These are phyloP conservation scores for Ceratobasidium papillatum DNA, from an alignment of 1,284 basidiomycete genomes.

Conservation along the genomic window DNA sequence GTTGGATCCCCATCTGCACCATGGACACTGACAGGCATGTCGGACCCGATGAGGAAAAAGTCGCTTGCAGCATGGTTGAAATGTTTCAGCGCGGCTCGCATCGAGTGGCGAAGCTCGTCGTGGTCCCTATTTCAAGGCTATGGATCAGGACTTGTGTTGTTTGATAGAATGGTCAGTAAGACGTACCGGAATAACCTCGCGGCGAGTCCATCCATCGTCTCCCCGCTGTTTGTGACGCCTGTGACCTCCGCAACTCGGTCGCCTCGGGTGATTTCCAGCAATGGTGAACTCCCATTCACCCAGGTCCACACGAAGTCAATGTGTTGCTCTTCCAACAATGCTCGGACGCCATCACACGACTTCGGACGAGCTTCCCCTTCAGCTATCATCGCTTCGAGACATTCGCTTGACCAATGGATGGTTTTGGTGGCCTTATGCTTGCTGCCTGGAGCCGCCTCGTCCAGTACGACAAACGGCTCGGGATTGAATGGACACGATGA, in stretches of 20 bases:
- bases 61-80: neutral
- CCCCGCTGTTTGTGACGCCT: neutral
- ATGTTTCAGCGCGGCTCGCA: constrained; percentile 17
- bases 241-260: constrained; percentile 21
- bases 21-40: constrained; percentile 20
- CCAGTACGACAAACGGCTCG: constrained; percentile 20
- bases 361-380: neutral
- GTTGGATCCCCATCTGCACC: neutral
- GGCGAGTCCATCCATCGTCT: constrained; percentile 11
- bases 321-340: neutral
- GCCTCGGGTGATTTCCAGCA: constrained; percentile 21
- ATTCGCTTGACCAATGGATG: constrained; percentile 16
- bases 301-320: constrained; percentile 34
- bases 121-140: neutral
- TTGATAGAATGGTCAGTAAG: neutral
- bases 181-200: constrained; percentile 35
- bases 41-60: constrained; percentile 25
- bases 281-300: constrained; percentile 30
- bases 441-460: neutral
- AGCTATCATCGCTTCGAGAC: constrained; percentile 4
- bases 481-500: constrained; percentile 28
- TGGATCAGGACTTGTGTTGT: neutral
- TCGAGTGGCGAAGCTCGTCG: constrained; percentile 24
- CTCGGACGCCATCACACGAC: neutral
- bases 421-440: neutral